Base-by-base conservation (phyloP, 768 basidiomycete species). In the Psilocybe azurescens region DNA sequence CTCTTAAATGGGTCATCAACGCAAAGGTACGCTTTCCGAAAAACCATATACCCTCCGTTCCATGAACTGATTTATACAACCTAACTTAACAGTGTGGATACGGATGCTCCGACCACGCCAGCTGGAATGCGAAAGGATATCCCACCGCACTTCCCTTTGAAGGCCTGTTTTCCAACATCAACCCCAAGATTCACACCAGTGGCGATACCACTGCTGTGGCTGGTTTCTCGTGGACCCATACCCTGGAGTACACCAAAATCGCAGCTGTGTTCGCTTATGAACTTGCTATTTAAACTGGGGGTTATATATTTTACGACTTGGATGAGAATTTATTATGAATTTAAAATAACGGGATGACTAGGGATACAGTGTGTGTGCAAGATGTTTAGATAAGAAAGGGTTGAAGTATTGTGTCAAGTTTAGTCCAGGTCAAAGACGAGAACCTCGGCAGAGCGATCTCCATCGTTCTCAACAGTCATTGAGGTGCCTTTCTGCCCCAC, bases 361-460 rank as follows among this genome's bases (percentile, higher is more conserved):
- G 48, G 56, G 44, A 57, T 48, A 33, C 46, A 48, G 32, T 33
- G 20, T 20, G 20, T 24, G 41, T 44, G 14, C 10, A 32, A 44
- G 14, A 2, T 13, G 20, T 13, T 7, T 24, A 24, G 24, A 24
- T 24, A 2, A 24, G 24, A 24, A 20, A 24, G 24, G 24, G 2
- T 24, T 24, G 2, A 24, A 24, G 2, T 24, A 24, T 24, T 24
- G 2, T 24, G 24, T 24, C 24, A 24, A 24, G 20, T 61, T 47
- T 61, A 86, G 63, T 89, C 88, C 67, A 94, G 74, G 74, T 95
- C 93, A 67, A 95, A 97, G 14, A 95, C 71, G 54, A 96, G 72
- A 18, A 94, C 79, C 76, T 97, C 95, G 0, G 88, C 91, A 11
- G 81, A 80, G 28, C 72, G 75, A 56, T 86, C 84, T 0, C 93